Base-by-base conservation (phyloP, 1,139 yeast genomes). In the Diutina siamensis region DNA sequence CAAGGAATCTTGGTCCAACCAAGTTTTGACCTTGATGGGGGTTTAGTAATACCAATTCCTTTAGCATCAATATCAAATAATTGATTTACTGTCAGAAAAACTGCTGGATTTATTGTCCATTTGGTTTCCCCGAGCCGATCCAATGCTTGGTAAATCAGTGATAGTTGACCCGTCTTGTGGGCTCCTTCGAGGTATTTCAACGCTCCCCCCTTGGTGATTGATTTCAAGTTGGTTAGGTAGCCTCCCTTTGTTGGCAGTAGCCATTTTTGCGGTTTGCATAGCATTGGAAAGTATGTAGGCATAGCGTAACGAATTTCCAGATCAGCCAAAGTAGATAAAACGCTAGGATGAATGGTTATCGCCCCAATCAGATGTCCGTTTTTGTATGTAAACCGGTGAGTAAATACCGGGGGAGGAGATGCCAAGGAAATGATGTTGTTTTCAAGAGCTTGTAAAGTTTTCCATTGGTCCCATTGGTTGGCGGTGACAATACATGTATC, bases 51-150 rank as follows among this genome's bases (percentile, higher is more conserved):
- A 44, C 32, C 18, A 20, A 65, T 62, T 9, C 70, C 69, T 1
- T 51, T 35, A 0, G 54, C n/a, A n/a, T n/a, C 54, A 2, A 40
- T n/a, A 2, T 51, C 36, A 59, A 65, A 53, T 1, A 53, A 57
- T 18, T 51, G 13, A 40, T 59, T 55, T 35, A 67, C 59, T 1
- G 63, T 54, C 1, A 45, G 35, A 4, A 63, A 47, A 25, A 67
- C 57, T 2, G 49, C 47, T 1, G 57, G 50, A 48, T 70, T 65
- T 2, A 71, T 55, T 1, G 68, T 62, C 76, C 76, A 71, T 0
- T 68, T 59, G 3, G 55, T 53, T 1, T 55, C 47, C 1, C 70
- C 63, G 33, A 69, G 52, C 18, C 55, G 50, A 47, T 67, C 57
- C 20, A 71, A 55, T 5, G 63, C 61, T n/a, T 52, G 47, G 48